These are phyloP conservation scores for Solanum raphanifolium DNA, from an alignment of 257 asterid species.

Conservation along the genomic window DNA sequence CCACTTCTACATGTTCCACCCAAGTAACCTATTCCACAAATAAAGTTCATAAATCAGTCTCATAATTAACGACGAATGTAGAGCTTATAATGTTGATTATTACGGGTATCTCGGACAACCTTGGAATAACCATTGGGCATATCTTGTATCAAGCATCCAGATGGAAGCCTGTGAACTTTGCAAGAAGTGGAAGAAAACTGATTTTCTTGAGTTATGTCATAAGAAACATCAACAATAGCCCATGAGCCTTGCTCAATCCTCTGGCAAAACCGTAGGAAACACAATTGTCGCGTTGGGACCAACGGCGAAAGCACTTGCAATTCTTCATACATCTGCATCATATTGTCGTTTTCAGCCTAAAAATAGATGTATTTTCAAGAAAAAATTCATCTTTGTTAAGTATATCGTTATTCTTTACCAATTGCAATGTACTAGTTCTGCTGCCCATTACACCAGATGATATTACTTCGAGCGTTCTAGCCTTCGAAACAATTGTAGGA, in stretches of 20 bases:
- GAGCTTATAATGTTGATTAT: background rate
- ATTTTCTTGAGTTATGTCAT: constrained; percentile 53
- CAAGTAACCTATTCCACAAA: constrained; percentile 54
- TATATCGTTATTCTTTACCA: constrained; percentile 35
- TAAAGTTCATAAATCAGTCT: background rate
- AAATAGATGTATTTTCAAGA: background rate
- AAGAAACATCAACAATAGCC: constrained; percentile 85
- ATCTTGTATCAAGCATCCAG: constrained; percentile 92
- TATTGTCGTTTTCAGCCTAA: background rate
- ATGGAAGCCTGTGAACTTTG: constrained; percentile 64
- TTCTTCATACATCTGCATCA: constrained; percentile 76
- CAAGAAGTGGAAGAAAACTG: constrained; percentile 41
- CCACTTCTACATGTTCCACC: constrained; percentile 91
- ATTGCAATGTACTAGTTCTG: constrained; percentile 58
- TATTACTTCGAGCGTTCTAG: constrained; percentile 65
- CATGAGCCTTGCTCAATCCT: constrained; percentile 79
- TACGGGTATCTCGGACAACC: constrained; percentile 22
- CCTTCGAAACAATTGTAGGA: constrained; percentile 78
- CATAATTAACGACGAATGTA: background rate
- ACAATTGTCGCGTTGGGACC: constrained; percentile 62
- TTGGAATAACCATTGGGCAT: constrained; percentile 98
- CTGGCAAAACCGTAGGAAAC: constrained; percentile 68
- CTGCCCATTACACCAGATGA: constrained; percentile 64
- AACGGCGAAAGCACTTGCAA: constrained; percentile 77
- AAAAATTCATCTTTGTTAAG: background rate